Evolutionary conservation across 2,329 filamentous ascomycete genomes (phyloP).

Genomic region (Colletotrichum phormii): DNA sequence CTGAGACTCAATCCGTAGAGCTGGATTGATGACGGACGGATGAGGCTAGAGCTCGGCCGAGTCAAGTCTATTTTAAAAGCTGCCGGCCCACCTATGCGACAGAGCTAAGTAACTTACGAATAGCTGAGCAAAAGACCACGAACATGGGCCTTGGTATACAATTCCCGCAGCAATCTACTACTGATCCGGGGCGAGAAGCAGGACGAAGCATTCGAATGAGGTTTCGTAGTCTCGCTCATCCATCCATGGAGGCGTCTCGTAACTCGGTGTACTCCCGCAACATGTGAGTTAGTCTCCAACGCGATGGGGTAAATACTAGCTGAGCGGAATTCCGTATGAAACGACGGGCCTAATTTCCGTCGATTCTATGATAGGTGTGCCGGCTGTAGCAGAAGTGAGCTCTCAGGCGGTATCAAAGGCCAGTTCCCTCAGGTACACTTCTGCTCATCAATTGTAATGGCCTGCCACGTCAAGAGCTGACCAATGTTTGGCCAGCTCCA

Average conservation of each 20-base stretch:
- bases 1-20: conserved; percentile 6
- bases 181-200: neutral
- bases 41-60: neutral
- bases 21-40: neutral
- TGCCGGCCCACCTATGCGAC: neutral
- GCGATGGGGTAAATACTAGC: neutral
- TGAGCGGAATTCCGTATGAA: conserved; percentile 24
- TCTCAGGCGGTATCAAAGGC: neutral
- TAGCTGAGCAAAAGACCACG: neutral
- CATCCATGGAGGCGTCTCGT: neutral
- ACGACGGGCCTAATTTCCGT: neutral
- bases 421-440: neutral
- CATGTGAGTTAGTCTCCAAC: neutral
- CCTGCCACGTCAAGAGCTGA: neutral
- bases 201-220: neutral
- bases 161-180: neutral
- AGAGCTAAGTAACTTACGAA: neutral
- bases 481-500: neutral
- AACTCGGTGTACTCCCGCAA: neutral
- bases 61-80: conserved; percentile 26
- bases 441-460: neutral
- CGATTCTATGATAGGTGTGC: neutral
- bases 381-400: neutral
- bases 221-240: neutral
- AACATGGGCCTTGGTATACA: neutral